A percentile compares a stretch with the other conserved stretches of the same genome.
Conservation (phyloP, 495 filamentous ascomycete genomes). For the Geopyxis carbonaria region DNA sequence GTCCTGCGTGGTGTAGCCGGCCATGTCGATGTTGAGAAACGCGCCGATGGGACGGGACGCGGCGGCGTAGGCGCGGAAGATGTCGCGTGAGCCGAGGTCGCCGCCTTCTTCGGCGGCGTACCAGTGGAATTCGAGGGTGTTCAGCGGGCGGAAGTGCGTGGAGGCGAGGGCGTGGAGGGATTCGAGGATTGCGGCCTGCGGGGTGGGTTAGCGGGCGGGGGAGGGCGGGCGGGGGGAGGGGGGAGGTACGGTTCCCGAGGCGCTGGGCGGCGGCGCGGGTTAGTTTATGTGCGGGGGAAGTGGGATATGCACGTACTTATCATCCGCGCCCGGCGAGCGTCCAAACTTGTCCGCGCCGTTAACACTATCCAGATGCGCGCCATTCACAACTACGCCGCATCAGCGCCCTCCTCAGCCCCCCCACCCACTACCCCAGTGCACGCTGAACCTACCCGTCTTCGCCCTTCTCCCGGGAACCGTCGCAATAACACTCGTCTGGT, state of each 20-base stretch:
- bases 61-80: slow-evolving; percentile 15
- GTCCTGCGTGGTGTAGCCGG: slow-evolving; percentile 30
- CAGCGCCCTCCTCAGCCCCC: no score
- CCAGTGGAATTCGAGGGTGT: slow-evolving; percentile 21
- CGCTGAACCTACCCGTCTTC: slow-evolving; percentile 27
- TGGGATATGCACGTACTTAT: no score
- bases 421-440: no score
- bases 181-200: slow-evolving; percentile 42
- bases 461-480: slow-evolving; percentile 32
- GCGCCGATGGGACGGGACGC: slow-evolving; percentile 11
- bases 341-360: slow-evolving; percentile 26
- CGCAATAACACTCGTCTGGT: slow-evolving; percentile 32
- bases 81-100: slow-evolving; percentile 21
- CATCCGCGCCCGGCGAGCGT: slow-evolving; percentile 38
- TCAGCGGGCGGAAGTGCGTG: slow-evolving; percentile 24
- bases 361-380: slow-evolving; percentile 42
- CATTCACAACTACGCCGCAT: no score
- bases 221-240: slow-evolving; percentile 25
- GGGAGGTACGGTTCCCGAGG: no score
- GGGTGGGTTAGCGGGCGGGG: no score
- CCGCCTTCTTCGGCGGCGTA: slow-evolving; percentile 23
- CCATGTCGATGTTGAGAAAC: slow-evolving; percentile 22
- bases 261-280: no score
- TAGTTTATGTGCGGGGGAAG: no score
- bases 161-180: slow-evolving; percentile 37